Percentiles rank a stretch among this genome's conserved stretches.
These are phyloP conservation scores for Phallus indusiatus DNA, from an alignment of 768 basidiomycete genomes.

Conservation along the genomic window DNA sequence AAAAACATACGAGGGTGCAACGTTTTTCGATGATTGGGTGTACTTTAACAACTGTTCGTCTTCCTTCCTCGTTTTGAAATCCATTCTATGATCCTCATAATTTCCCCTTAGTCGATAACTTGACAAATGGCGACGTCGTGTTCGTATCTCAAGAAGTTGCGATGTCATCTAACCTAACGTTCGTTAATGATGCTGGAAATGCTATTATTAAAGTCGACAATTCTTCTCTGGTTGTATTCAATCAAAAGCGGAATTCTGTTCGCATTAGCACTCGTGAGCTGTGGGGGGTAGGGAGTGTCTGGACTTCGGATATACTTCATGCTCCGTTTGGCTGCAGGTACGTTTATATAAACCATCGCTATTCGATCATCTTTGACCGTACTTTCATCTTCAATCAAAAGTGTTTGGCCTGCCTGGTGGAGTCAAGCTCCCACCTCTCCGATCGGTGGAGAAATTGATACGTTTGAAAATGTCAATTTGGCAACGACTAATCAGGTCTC, in stretches of 20 bases:
- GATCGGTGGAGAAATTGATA: conserved; percentile 18
- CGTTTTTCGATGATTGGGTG: conserved; percentile 60
- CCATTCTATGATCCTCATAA: not conserved
- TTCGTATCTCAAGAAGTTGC: conserved; percentile 39
- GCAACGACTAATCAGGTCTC: not conserved
- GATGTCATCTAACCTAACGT: conserved; percentile 42
- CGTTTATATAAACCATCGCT: not conserved
- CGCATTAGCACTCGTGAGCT: conserved; percentile 31
- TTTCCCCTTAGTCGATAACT: conserved; percentile 44
- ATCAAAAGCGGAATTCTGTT: conserved; percentile 53
- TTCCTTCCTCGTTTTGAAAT: not conserved
- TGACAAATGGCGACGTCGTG: conserved; percentile 54
- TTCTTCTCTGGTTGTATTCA: conserved; percentile 36
- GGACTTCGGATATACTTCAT: conserved; percentile 37
- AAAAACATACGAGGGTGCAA: conserved; percentile 45
- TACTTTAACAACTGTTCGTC: conserved; percentile 48
- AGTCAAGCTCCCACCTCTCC: not conserved
- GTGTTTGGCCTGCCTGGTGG: conserved; percentile 29
- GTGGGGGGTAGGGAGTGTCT: conserved; percentile 33
- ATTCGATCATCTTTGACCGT: not conserved
- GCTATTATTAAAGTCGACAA: conserved; percentile 77
- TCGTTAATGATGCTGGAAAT: conserved; percentile 56
- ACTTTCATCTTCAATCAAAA: not conserved
- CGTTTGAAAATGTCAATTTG: not conserved
- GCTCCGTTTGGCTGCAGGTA: conserved; percentile 41